A percentile compares a stretch with the other conserved stretches of the same genome.
These are phyloP conservation scores for Trypanosoma boissoni DNA, from an alignment of 208 protist genomes.

Conservation along the genomic window DNA sequence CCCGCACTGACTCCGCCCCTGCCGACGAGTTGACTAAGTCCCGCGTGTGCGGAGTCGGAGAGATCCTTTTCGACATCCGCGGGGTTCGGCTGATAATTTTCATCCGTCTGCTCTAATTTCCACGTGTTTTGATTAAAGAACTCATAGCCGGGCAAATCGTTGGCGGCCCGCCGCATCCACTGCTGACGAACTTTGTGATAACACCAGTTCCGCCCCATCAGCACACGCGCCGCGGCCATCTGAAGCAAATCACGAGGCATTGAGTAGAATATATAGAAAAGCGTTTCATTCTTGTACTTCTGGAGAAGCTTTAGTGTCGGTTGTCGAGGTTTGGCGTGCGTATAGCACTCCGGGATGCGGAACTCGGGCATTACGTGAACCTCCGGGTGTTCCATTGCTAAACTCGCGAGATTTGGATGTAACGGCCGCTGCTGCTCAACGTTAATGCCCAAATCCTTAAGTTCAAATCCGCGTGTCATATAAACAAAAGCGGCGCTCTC, in stretches of 20 bases:
- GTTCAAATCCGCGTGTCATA: slow-evolving; percentile 75
- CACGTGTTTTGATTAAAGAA: slow-evolving; percentile 71
- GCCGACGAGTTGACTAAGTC: slow-evolving; percentile 27
- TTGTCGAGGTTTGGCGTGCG: slow-evolving; percentile 60
- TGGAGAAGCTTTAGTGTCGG: slow-evolving; percentile 82
- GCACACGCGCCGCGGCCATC: slow-evolving; percentile 87
- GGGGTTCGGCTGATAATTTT: slow-evolving; percentile 38
- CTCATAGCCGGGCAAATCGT: slow-evolving; percentile 26
- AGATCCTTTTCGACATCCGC: slow-evolving; percentile 50
- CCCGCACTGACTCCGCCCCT: neutral
- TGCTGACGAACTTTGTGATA: slow-evolving; percentile 76
- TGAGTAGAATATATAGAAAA: slow-evolving; percentile 99
- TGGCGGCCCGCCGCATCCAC: slow-evolving; percentile 49
- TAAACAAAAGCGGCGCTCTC: slow-evolving; percentile 63
- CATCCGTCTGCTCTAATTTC: slow-evolving; percentile 42
- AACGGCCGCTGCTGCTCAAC: slow-evolving; percentile 62
- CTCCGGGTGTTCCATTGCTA: slow-evolving; percentile 57
- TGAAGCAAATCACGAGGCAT: slow-evolving; percentile 97
- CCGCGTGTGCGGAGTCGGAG: slow-evolving; percentile 35
- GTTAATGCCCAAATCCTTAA: slow-evolving; percentile 60
- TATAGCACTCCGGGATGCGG: slow-evolving; percentile 79
- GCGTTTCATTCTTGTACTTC: slow-evolving; percentile 93
- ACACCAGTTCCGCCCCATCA: slow-evolving; percentile 92
- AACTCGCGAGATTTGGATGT: slow-evolving; percentile 66
- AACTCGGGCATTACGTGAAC: slow-evolving; percentile 74